Percentiles rank a stretch among this genome's conserved stretches.
Conservation (phyloP, 2,329 filamentous ascomycete species). For the Periconia digitata region DNA sequence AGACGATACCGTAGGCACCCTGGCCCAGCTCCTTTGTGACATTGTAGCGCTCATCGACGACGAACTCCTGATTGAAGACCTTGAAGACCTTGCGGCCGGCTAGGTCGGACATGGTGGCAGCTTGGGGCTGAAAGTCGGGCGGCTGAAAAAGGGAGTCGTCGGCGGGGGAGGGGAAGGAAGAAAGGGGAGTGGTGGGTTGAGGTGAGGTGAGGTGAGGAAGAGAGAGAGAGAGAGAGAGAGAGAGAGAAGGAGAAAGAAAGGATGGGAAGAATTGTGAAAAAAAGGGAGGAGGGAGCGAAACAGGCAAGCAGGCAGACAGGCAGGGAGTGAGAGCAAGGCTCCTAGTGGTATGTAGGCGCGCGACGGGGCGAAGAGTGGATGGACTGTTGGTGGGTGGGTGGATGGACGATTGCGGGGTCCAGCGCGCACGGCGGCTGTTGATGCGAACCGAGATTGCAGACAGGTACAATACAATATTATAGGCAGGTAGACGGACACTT, state of each 20-base stretch:
- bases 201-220: not conserved
- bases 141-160: constrained; percentile 13
- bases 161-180: constrained; percentile 13
- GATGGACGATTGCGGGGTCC: constrained; percentile 1
- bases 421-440: not conserved
- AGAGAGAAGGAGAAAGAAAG: not conserved
- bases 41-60: constrained; percentile 96
- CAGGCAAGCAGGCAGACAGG: not conserved
- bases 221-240: not conserved
- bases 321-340: too few relatives aligned
- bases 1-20: constrained; percentile 98
- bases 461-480: too few relatives aligned
- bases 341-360: not conserved
- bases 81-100: constrained; percentile 68
- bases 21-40: constrained; percentile 98
- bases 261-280: not conserved
- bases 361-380: not conserved
- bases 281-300: not conserved
- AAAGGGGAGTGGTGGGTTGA: not conserved
- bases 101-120: constrained; percentile 58
- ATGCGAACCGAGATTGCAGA: not conserved
- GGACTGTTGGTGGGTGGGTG: not conserved
- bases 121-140: constrained; percentile 15
- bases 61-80: constrained; percentile 98
- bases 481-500: too few relatives aligned